phyloP scores from a whole-genome alignment of 352 stramenopile species.

The Phytophthora nicotianae region DNA sequence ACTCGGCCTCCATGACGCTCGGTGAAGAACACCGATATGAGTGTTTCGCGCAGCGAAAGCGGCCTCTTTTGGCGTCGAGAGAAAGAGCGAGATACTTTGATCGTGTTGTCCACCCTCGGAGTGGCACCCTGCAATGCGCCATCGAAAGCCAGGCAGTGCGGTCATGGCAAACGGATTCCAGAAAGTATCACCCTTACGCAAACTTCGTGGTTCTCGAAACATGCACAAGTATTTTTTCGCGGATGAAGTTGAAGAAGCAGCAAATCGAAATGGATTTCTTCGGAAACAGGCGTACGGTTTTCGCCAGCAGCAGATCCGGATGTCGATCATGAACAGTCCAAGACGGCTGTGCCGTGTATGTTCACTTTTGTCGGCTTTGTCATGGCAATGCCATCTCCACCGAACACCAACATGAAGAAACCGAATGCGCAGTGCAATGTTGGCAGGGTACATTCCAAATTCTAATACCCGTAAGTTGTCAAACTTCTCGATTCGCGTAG shows the following conservation, averaged over 20 bases:
- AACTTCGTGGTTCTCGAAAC: constrained; percentile 1
- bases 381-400: neutral
- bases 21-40: neutral
- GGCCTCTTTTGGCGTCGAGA: constrained; percentile 22
- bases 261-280: constrained; percentile 25
- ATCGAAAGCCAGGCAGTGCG: constrained; percentile 15
- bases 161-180: neutral
- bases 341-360: constrained; percentile 2
- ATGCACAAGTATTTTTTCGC: constrained; percentile 16
- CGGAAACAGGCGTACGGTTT: constrained; percentile 28
- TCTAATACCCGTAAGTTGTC: constrained; percentile 2
- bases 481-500: constrained; percentile 3
- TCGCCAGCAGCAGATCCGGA: constrained; percentile 28
- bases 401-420: neutral
- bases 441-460: neutral
- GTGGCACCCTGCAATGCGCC: no score
- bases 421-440: neutral
- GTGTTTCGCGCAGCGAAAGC: constrained; percentile 15
- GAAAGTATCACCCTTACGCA: neutral
- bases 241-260: constrained; percentile 20
- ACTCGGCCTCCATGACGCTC: constrained; percentile 4
- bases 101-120: no score
- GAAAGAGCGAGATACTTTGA: constrained; percentile 14
- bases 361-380: constrained; percentile 12
- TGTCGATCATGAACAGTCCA: constrained; percentile 23